Evolutionary conservation across 805 yeast species (phyloP), one percentile per base, ranked within the genome.

Genomic region (Zygosaccharomyces pseudorouxii): DNA sequence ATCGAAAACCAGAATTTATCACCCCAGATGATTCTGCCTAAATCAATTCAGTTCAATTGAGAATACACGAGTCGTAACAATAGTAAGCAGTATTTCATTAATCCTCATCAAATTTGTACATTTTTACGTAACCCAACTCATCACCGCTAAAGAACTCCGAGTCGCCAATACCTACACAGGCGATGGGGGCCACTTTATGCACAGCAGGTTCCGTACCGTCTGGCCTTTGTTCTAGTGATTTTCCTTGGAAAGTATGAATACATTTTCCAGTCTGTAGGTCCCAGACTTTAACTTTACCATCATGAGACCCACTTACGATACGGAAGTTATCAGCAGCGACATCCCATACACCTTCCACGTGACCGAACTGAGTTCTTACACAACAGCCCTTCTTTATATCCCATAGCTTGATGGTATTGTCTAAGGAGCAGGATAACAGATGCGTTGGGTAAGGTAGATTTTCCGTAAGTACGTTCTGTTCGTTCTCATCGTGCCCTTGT

Each of bases 261-360:
- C 98, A 89, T 62, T 84, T 84, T 18, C 99, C 98, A 56, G 84
- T 82, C 67, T 93, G 97, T 52, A 93, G 73, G 64, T 93, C 99
- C 99, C 99, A 93, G 5, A 93, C 86, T 65, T 93, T 93, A 52
- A 90, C 86, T 39, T 82, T 73, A 53, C 89, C 78, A 71, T 93
- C 99, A 63, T 93, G 97, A 1, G 97, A 90, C 1, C 98, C 98
- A 59, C 93, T 83, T 9, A 92, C 86, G 39, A 93, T 86, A 56
- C 99, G 78, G 74, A 93, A 93, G 35, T 90, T 89, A 71, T 93
- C 98, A 0, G 97, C 96, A 14, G 93, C 89, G 48, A 93, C 85
- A 38, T 92, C 89, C 97, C 98, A 92, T 16, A 93, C 96, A 19
- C 99, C 99, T 68, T 93, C 98, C 47, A 92, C 89, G 64, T 93